Percentiles rank a stretch among this genome's conserved stretches.
phyloP scores from a whole-genome alignment of 129 eudicot species.

The Centrapalus pauciflorus region DNA sequence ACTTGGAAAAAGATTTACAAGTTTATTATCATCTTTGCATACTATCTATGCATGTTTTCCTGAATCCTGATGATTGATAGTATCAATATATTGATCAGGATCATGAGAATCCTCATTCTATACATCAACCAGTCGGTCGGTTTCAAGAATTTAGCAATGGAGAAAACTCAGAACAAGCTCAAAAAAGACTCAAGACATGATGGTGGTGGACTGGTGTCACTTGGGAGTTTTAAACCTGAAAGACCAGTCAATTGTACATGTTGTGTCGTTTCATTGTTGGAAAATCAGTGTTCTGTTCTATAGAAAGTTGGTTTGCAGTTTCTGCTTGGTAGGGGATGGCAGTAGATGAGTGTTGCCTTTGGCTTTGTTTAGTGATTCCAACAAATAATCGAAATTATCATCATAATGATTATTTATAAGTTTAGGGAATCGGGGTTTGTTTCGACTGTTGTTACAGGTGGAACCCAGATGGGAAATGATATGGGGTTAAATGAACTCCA shows the following conservation, averaged over 20 bases:
- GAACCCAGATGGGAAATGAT: constrained; percentile 16
- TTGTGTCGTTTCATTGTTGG: constrained; percentile 18
- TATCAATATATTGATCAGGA: too few relatives aligned
- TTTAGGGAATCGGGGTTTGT: constrained; percentile 17
- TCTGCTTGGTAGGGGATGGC: constrained; percentile 13
- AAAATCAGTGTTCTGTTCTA: constrained; percentile 11
- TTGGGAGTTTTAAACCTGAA: constrained; percentile 38
- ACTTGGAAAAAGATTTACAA: too few relatives aligned
- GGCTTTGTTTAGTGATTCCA: constrained; percentile 15
- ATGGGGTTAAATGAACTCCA: background rate
- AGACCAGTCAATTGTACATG: constrained; percentile 34
- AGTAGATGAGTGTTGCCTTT: constrained; percentile 10
- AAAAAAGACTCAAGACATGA: constrained; percentile 57
- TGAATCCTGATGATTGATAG: too few relatives aligned
- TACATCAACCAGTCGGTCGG: constrained; percentile 39
- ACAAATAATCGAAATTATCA: constrained; percentile 13
- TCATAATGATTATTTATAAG: constrained; percentile 16
- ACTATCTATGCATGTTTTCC: too few relatives aligned
- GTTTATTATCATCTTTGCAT: too few relatives aligned
- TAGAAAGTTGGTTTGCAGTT: constrained; percentile 20
- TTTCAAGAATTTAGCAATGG: constrained; percentile 38
- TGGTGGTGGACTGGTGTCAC: background rate
- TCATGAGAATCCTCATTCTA: constrained; percentile 39
- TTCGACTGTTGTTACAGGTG: constrained; percentile 4
- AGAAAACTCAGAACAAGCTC: constrained; percentile 52